phyloP scores from a whole-genome alignment of 257 asterid species.

The Cordia subcordata region DNA sequence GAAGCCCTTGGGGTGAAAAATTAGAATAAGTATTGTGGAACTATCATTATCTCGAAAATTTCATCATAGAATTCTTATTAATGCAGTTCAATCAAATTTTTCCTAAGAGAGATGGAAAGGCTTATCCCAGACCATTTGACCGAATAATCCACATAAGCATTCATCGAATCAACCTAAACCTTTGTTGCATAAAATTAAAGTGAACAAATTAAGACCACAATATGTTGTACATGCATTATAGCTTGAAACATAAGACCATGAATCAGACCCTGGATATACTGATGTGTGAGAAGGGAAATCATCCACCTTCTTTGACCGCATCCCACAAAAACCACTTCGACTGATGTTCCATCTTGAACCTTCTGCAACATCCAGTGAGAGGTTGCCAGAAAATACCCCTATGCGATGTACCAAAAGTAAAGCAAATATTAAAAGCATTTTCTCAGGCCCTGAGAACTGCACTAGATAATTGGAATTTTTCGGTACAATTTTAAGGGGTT shows the following conservation, averaged over 20 bases:
- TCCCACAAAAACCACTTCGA: conserved; percentile 95
- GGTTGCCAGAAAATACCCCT: conserved; percentile 93
- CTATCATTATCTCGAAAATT: neutral
- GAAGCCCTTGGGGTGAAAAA: conserved; percentile 6
- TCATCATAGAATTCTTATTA: neutral
- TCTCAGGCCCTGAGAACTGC: neutral
- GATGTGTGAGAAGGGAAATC: neutral
- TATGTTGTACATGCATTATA: too few species aligned
- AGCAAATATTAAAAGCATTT: neutral
- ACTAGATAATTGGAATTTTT: neutral
- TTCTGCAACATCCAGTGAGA: conserved; percentile 72
- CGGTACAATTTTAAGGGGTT: too few species aligned
- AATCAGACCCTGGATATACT: too few species aligned
- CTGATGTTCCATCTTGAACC: conserved; percentile 77
- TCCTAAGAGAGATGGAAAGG: too few species aligned
- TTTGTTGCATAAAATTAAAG: neutral
- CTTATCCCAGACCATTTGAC: neutral
- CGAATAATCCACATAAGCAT: conserved; percentile 1
- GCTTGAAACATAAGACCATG: too few species aligned
- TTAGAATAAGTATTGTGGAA: neutral
- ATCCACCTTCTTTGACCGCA: conserved; percentile 86
- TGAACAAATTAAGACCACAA: too few species aligned
- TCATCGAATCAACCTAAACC: conserved; percentile 1
- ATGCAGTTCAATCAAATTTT: neutral
- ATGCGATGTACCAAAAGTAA: conserved; percentile 12